Conservation (phyloP, 139 green algal genomes). For the Dunaliella primolecta region DNA sequence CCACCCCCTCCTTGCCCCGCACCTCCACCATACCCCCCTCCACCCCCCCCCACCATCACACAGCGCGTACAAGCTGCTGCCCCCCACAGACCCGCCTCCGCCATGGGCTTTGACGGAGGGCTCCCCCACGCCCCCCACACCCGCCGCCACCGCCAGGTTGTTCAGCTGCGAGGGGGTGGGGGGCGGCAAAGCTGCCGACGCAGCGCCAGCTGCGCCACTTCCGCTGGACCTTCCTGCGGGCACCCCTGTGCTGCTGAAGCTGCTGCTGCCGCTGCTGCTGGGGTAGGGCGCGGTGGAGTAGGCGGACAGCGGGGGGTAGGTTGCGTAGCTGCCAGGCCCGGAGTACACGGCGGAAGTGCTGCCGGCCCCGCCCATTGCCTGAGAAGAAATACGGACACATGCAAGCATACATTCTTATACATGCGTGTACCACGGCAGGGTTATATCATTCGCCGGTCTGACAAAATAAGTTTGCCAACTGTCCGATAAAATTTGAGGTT, state of each 20-base stretch:
- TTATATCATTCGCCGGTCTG: too few species aligned
- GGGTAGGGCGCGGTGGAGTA: neutral
- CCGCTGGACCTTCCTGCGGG: neutral
- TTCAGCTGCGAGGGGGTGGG: neutral
- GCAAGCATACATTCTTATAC: too few species aligned
- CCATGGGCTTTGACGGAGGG: neutral
- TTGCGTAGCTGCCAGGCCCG: neutral
- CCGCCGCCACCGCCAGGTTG: neutral
- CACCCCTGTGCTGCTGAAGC: neutral
- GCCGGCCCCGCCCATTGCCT: neutral
- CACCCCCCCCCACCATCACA: neutral
- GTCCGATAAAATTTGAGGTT: too few species aligned
- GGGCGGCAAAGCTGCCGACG: neutral
- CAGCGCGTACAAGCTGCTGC: neutral
- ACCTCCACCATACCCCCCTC: neutral
- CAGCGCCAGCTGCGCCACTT: neutral
- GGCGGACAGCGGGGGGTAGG: neutral
- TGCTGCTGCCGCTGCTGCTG: neutral
- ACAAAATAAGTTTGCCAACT: too few species aligned
- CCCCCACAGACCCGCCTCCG: neutral
- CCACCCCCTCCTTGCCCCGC: neutral
- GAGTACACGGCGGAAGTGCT: neutral
- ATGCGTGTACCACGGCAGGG: too few species aligned
- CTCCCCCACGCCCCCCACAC: neutral
- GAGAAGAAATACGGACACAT: too few species aligned